Base-by-base conservation (phyloP, 1,139 yeast species). In the Protomyces lactucae-debilis region DNA sequence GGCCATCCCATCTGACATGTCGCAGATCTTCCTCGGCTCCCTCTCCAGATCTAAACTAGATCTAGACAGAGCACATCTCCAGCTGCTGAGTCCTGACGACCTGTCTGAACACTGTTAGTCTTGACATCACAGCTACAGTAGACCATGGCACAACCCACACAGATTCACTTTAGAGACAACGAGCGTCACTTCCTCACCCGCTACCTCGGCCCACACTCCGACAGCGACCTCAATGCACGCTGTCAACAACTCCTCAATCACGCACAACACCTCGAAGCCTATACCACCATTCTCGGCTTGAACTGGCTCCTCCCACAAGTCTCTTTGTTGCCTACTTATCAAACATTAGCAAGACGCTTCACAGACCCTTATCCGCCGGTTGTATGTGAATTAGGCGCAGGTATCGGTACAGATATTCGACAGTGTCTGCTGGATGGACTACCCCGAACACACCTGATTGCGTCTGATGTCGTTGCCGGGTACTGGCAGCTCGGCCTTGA, bases 401-500 rank as follows among this genome's bases (percentile, higher is more conserved):
- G 10, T n/a, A 18, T 43, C 48, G 48, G 48, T 10, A 43, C 48
- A 3, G 48, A 43, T 43, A 21, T 43, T 9, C 48, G 48, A 18
- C 48, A 43, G 25, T 10, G 16, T n/a, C 12, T 43, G 5, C 48
- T 43, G 12, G 48, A 43, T n/a, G 48, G 48, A n/a, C 18, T 43
- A 1, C 48, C 48, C 3, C 16, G 12, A 18, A 21, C 16, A 10
- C 48, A 18, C 18, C 6, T 43, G 14, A 21, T 43, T 18, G 48
- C 25, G 23, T 16, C 48, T 10, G 48, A 43, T 12, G 53, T 21
- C 36, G 37, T 51, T 16, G 36, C 37, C 9, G 53, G 53, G 16
- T 51, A 51, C 36, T 51, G 53, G 53, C 16, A 51, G 16, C 53
- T 51, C 32, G 53, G 53, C 16, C 53, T 51, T 32, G 53, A 51